phyloP scores from a whole-genome alignment of 2,329 filamentous ascomycete species.

The Clarireedia sp. region DNA sequence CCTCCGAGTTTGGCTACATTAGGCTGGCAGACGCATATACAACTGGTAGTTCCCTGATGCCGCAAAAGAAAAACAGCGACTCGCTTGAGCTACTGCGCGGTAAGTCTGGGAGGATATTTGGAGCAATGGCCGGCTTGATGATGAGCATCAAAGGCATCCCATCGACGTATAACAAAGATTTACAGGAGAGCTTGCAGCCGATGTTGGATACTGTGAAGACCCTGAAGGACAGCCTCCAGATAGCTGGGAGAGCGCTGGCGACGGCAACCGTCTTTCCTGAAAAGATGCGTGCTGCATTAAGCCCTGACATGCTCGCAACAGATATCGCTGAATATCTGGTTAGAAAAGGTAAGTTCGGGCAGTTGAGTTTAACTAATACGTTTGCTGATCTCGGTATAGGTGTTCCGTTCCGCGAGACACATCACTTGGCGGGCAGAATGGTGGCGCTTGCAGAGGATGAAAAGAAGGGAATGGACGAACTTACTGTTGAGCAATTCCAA shows the following conservation, averaged over 20 bases:
- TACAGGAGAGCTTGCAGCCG: constrained; percentile 78
- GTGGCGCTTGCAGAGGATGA: constrained; percentile 65
- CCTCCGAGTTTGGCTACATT: constrained; percentile 62
- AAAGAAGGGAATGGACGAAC: constrained; percentile 59
- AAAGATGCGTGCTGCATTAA: constrained; percentile 71
- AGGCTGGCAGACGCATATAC: constrained; percentile 71
- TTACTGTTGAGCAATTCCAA: constrained; percentile 56
- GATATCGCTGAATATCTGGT: constrained; percentile 60
- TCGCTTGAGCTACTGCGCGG: constrained; percentile 67
- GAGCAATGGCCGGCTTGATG: constrained; percentile 70
- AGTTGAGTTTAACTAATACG: too few species aligned
- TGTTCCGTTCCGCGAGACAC: constrained; percentile 72
- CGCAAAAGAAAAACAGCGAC: constrained; percentile 73
- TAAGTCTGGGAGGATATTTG: constrained; percentile 69
- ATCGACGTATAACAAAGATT: constrained; percentile 19
- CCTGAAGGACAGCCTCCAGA: constrained; percentile 70
- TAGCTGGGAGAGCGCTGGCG: constrained; percentile 71
- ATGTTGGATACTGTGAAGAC: constrained; percentile 80
- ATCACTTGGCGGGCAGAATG: constrained; percentile 66
- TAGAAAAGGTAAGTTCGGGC: constrained; percentile 29
- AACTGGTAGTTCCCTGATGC: constrained; percentile 45
- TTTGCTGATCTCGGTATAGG: constrained; percentile 33
- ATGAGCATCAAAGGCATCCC: constrained; percentile 65
- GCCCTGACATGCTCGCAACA: constrained; percentile 68
- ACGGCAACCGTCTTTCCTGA: constrained; percentile 63